A percentile compares a stretch with the other conserved stretches of the same genome.
Conservation (phyloP, 345 rosid species). For the Eucalyptus microcorys region DNA sequence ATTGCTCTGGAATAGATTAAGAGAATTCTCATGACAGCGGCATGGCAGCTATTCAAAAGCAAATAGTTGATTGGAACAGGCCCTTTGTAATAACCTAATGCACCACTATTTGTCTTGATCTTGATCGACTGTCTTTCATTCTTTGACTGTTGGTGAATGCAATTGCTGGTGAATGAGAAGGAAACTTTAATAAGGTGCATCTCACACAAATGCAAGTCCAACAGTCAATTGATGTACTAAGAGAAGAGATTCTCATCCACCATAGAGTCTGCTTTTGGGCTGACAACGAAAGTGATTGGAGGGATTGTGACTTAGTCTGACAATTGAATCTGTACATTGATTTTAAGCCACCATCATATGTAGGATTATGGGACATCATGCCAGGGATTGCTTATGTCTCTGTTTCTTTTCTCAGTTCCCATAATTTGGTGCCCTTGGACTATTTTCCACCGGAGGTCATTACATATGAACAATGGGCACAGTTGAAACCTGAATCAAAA, state of each 20-base stretch:
- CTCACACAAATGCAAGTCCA: not conserved
- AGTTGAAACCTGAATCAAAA: conserved; percentile 52
- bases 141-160: not conserved
- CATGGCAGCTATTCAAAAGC: not conserved
- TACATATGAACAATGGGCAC: conserved; percentile 63
- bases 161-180: not conserved
- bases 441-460: conserved; percentile 64
- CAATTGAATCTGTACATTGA: not conserved
- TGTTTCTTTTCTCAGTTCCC: conserved; percentile 26
- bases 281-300: not conserved
- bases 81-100: not conserved
- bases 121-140: not conserved
- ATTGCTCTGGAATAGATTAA: not conserved
- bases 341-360: not conserved
- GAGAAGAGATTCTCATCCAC: not conserved
- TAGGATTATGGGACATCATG: not conserved
- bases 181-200: not conserved
- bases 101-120: not conserved
- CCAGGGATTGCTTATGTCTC: not conserved
- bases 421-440: conserved; percentile 9
- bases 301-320: not conserved
- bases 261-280: not conserved
- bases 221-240: not conserved
- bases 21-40: not conserved
- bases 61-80: not conserved